These are phyloP conservation scores for Exophiala calicioides DNA, from an alignment of 2,329 filamentous ascomycete species.

Conservation along the genomic window DNA sequence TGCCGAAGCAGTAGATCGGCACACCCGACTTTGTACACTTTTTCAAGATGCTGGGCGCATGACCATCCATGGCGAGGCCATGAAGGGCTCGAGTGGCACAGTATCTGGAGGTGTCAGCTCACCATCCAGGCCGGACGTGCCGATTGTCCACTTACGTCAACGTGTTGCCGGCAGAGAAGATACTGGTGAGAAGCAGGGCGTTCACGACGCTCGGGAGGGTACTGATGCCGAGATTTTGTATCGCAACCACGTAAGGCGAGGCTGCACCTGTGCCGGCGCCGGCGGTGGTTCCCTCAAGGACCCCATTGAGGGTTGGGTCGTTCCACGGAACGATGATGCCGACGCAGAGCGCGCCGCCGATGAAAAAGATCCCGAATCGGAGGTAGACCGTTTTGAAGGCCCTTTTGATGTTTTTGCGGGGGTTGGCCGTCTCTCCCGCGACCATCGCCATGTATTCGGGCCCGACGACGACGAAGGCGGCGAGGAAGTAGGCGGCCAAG, in stretches of 20 bases:
- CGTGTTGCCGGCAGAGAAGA: slow-evolving; percentile 66
- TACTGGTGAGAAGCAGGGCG: slow-evolving; percentile 66
- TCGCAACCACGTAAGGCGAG: slow-evolving; percentile 66
- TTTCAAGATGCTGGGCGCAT: slow-evolving; percentile 53
- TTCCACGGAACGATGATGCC: slow-evolving; percentile 70
- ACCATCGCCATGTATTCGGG: slow-evolving; percentile 63
- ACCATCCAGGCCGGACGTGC: too few species aligned
- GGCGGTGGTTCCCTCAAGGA: slow-evolving; percentile 43
- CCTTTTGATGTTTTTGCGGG: slow-evolving; percentile 66
- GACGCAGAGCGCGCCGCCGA: slow-evolving; percentile 67
- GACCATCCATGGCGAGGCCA: slow-evolving; percentile 64
- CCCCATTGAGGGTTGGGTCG: slow-evolving; percentile 58
- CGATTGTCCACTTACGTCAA: too few species aligned
- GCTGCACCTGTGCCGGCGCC: slow-evolving; percentile 60
- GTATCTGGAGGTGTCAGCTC: too few species aligned
- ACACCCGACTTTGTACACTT: background rate
- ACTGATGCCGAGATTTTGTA: slow-evolving; percentile 62
- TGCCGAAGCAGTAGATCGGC: background rate
- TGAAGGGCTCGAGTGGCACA: slow-evolving; percentile 65
- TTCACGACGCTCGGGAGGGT: slow-evolving; percentile 69
- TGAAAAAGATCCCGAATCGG: slow-evolving; percentile 72
- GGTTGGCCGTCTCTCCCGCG: slow-evolving; percentile 68
- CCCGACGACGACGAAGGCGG: slow-evolving; percentile 65
- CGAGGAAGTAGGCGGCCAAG: slow-evolving; percentile 71
- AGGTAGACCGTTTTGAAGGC: slow-evolving; percentile 76